Evolutionary conservation across 306 rosid genomes (phyloP).

Genomic region (Cicer cuneatum): DNA sequence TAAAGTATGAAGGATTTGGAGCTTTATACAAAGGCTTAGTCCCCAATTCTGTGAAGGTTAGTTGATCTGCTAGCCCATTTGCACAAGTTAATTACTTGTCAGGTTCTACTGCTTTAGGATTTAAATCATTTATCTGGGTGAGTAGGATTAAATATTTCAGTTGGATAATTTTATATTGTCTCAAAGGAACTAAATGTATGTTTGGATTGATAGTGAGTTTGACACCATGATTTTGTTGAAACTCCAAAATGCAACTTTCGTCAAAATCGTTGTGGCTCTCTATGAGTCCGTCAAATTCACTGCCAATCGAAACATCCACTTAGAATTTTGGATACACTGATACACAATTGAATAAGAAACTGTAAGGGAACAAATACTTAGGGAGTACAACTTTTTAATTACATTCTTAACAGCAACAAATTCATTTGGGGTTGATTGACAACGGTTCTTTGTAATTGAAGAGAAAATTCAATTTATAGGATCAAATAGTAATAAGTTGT

Average conservation of each 20-base stretch:
- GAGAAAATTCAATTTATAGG: background rate
- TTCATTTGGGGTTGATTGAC: too few species aligned
- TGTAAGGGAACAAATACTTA: background rate
- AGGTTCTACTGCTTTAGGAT: background rate
- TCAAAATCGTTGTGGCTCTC: too few species aligned
- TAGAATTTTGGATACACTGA: background rate
- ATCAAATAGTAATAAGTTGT: constrained; percentile 1
- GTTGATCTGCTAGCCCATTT: constrained; percentile 31
- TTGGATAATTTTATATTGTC: background rate
- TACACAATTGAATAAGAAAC: background rate
- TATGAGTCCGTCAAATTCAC: too few species aligned
- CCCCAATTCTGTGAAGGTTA: constrained; percentile 89
- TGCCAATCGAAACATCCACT: too few species aligned
- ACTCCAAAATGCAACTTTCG: too few species aligned
- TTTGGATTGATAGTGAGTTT: too few species aligned
- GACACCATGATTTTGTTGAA: too few species aligned
- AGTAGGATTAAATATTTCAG: background rate
- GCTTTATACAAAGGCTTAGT: constrained; percentile 96
- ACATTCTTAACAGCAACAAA: background rate
- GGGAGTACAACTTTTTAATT: background rate
- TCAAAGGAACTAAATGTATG: background rate
- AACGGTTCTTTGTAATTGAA: background rate
- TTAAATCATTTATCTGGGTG: constrained; percentile 18
- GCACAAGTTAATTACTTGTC: constrained; percentile 9
- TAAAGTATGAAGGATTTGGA: constrained; percentile 83